phyloP scores from a whole-genome alignment of 768 basidiomycete species.

The Psilocybe tampanensis region DNA sequence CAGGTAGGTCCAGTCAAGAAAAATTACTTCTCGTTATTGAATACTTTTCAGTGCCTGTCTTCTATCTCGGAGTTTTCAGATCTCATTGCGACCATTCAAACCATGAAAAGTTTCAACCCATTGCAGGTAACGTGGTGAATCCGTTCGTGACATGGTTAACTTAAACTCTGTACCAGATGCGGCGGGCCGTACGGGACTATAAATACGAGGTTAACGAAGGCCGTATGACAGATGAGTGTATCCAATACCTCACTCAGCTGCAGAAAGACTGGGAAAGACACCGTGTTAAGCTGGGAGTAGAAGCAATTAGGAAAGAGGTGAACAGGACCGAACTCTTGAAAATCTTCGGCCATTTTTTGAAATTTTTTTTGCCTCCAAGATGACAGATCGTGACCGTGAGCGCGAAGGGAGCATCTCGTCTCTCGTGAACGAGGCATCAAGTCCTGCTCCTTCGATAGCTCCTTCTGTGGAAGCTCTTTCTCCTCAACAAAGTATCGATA shows the following conservation, averaged over 20 bases:
- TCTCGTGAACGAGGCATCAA: conserved; percentile 42
- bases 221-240: conserved; percentile 93
- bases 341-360: background rate
- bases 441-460: conserved; percentile 35
- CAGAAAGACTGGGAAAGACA: conserved; percentile 98
- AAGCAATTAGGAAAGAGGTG: conserved; percentile 84
- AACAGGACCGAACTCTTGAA: conserved; percentile 10
- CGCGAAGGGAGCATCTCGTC: conserved; percentile 61
- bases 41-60: conserved; percentile 66
- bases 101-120: conserved; percentile 86
- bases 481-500: conserved; percentile 67
- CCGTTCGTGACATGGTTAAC: background rate
- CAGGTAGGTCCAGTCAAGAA: conserved; percentile 54
- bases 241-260: conserved; percentile 90
- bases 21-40: background rate
- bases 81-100: conserved; percentile 88
- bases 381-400: conserved; percentile 70
- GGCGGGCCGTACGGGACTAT: conserved; percentile 90
- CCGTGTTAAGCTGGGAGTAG: conserved; percentile 84
- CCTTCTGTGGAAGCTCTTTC: conserved; percentile 36
- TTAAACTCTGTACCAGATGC: conserved; percentile 59
- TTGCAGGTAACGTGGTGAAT: conserved; percentile 66
- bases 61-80: conserved; percentile 87
- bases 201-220: conserved; percentile 93
- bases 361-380: conserved; percentile 42